A percentile compares a stretch with the other conserved stretches of the same genome.
These are phyloP conservation scores for Teratosphaeria epicoccoides DNA, from an alignment of 2,329 filamentous ascomycete genomes.

Conservation along the genomic window DNA sequence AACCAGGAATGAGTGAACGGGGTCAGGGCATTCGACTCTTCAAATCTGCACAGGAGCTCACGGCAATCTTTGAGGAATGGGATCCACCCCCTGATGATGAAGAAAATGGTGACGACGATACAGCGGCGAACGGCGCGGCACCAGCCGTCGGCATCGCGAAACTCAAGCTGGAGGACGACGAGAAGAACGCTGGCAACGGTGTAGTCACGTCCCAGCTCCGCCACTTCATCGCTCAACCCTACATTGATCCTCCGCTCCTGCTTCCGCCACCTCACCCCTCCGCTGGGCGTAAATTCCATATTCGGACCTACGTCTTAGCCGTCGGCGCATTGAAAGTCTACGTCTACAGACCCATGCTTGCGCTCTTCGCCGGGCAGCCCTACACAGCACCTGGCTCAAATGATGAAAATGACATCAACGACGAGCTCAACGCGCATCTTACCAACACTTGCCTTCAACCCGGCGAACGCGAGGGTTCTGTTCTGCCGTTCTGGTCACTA, in stretches of 20 bases:
- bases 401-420: slow-evolving; percentile 16
- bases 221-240: slow-evolving; percentile 92
- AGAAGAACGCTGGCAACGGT: slow-evolving; percentile 38
- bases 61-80: slow-evolving; percentile 83
- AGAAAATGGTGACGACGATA: slow-evolving; percentile 36
- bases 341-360: slow-evolving; percentile 84
- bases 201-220: slow-evolving; percentile 84
- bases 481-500: slow-evolving; percentile 66
- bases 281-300: slow-evolving; percentile 77
- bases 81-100: slow-evolving; percentile 64
- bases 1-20: slow-evolving; percentile 93
- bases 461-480: slow-evolving; percentile 45
- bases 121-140: slow-evolving; percentile 18
- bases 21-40: slow-evolving; percentile 90
- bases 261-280: slow-evolving; percentile 38
- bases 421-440: slow-evolving; percentile 63
- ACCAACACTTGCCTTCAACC: slow-evolving; percentile 78
- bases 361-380: slow-evolving; percentile 69
- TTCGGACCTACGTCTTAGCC: slow-evolving; percentile 81
- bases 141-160: slow-evolving; percentile 8
- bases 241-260: slow-evolving; percentile 80
- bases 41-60: slow-evolving; percentile 72
- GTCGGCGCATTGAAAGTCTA: slow-evolving; percentile 68
- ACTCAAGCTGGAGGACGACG: slow-evolving; percentile 14
- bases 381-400: slow-evolving; percentile 51